These are phyloP conservation scores for Diutina pseudorugosa DNA, from an alignment of 1,139 yeast species.

Conservation along the genomic window DNA sequence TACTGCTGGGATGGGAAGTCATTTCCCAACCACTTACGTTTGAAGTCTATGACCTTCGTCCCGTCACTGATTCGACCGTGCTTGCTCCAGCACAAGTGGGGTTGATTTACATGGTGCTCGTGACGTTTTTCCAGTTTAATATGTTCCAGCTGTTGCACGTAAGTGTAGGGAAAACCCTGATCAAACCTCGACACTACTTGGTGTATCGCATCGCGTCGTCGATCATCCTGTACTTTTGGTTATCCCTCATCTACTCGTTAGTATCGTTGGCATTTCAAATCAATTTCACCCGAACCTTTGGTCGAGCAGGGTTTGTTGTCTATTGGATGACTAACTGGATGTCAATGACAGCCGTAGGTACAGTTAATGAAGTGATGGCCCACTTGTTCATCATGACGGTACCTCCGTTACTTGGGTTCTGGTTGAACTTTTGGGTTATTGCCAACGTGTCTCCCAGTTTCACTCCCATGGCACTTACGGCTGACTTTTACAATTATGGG, in stretches of 20 bases:
- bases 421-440: constrained; percentile 53
- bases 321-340: constrained; percentile 53
- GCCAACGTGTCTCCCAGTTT: constrained; percentile 50
- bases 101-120: constrained; percentile 57
- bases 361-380: constrained; percentile 49
- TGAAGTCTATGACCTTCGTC: constrained; percentile 31
- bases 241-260: constrained; percentile 42
- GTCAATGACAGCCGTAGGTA: constrained; percentile 50
- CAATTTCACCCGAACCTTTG: constrained; percentile 40
- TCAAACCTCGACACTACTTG: constrained; percentile 26
- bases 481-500: constrained; percentile 47
- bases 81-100: constrained; percentile 67
- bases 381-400: constrained; percentile 28
- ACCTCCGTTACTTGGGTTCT: constrained; percentile 46
- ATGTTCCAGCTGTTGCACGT: constrained; percentile 44
- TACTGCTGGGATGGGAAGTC: not conserved
- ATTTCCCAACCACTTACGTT: not conserved
- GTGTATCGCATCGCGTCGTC: constrained; percentile 29
- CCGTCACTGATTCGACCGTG: constrained; percentile 36
- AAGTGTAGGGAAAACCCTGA: constrained; percentile 27
- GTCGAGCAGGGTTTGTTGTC: constrained; percentile 49
- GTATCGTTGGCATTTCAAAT: constrained; percentile 52
- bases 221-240: constrained; percentile 21
- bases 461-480: constrained; percentile 41
- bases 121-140: constrained; percentile 40